Base-by-base conservation (phyloP, 1,284 basidiomycete species). In the Fereydounia khargensis region DNA sequence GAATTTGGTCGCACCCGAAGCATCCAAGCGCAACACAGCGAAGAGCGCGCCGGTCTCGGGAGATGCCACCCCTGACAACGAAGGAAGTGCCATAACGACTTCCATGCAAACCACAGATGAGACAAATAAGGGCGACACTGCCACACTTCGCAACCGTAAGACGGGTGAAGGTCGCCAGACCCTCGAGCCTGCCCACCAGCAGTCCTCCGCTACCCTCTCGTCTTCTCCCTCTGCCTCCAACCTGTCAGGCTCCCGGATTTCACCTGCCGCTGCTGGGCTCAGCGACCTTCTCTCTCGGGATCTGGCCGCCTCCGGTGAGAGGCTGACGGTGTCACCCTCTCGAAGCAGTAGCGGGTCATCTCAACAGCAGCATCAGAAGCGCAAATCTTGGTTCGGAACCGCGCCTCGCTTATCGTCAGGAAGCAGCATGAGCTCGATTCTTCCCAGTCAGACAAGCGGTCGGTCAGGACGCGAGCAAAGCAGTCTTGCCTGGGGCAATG, bases 401-500 rank as follows among this genome's bases (percentile, higher is more conserved):
- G 41, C 32, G 0, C 36, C 58, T n/a, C 31, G 31, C 11, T 48
- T 46, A 24, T 46, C 45, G 25, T 56, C 52, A 17, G 33, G 48
- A 25, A 56, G 47, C 31, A 30, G 42, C 39, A 13, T 28, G 5
- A n/a, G 30, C 30, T 31, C 30, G 14, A 7, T n/a, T 11, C 7
- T 31, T 6, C 16, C 31, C 9, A 18, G 16, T 18, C 17, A 17
- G 3, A 6, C 31, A 6, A 33, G 43, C 5, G 47, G 43, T 6
- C 47, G 51, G 24, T 47, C 41, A 18, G 39, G 23, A 11, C 45
- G 58, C 10, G 59, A 62, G 34, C 63, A 68, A 27, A 65, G 65
- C 36, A 70, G 67, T 38, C 35, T 70, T 19, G 67, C 67, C 3
- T 58, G 66, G 23, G 67, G 67, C 14, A 68, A 55, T 25, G 67